Conservation (phyloP, 495 filamentous ascomycete species). For the Elaphomyces granulatus region DNA sequence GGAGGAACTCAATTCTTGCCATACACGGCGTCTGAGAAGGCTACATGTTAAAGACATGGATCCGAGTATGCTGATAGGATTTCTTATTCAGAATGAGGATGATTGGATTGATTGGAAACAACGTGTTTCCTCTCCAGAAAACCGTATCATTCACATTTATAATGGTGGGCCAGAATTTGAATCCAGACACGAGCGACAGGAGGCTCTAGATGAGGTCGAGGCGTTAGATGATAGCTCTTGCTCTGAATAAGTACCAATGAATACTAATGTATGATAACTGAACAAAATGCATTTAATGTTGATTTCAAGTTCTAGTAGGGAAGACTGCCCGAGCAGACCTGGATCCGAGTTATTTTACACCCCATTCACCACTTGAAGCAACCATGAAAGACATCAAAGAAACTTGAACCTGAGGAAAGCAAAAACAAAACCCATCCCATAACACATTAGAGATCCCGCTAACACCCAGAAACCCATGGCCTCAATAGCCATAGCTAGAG, state of each 20-base stretch:
- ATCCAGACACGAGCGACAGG: slow-evolving; percentile 41
- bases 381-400: no score
- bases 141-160: slow-evolving; percentile 59
- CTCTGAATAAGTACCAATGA: slow-evolving; percentile 12
- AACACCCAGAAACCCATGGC: slow-evolving; percentile 51
- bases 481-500: slow-evolving; percentile 45
- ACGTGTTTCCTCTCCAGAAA: slow-evolving; percentile 45
- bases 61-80: slow-evolving; percentile 97
- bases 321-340: slow-evolving; percentile 24
- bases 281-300: slow-evolving; percentile 46
- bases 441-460: slow-evolving; percentile 72
- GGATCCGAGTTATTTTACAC: slow-evolving; percentile 62
- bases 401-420: no score
- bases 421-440: slow-evolving; percentile 65
- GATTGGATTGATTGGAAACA: slow-evolving; percentile 78
- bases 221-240: slow-evolving; percentile 60
- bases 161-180: slow-evolving; percentile 46
- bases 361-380: slow-evolving; percentile 50
- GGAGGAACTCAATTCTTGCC: slow-evolving; percentile 70
- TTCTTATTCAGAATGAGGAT: slow-evolving; percentile 65
- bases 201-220: slow-evolving; percentile 83
- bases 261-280: slow-evolving; percentile 14
- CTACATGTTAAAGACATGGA: slow-evolving; percentile 89
- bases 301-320: slow-evolving; percentile 35
- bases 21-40: slow-evolving; percentile 70